A percentile compares a stretch with the other conserved stretches of the same genome.
phyloP scores from a whole-genome alignment of 352 stramenopile genomes.

The Globisporangium recalcitrans region DNA sequence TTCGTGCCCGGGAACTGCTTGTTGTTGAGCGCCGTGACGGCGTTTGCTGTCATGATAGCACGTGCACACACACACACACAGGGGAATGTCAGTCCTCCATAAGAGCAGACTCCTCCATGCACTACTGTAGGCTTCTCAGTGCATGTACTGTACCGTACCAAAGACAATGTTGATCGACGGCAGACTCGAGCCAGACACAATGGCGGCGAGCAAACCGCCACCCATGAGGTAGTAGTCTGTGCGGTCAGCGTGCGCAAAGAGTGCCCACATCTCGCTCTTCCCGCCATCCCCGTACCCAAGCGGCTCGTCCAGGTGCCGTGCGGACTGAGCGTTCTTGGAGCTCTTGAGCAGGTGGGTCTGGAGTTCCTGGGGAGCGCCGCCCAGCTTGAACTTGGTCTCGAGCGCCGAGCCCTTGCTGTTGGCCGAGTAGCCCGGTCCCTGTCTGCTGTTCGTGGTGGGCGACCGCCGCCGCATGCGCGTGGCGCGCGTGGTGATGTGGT shows the following conservation, averaged over 20 bases:
- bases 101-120: not conserved
- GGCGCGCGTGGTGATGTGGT: constrained; percentile 1
- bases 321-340: not conserved
- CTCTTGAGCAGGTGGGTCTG: constrained; percentile 15
- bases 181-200: constrained; percentile 19
- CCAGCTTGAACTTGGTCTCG: constrained; percentile 2
- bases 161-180: constrained; percentile 22
- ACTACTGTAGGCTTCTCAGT: no score
- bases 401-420: constrained; percentile 9
- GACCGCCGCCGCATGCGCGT: constrained; percentile 8
- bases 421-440: constrained; percentile 1
- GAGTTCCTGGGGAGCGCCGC: not conserved
- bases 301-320: no score
- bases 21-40: constrained; percentile 22
- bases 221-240: constrained; percentile 21
- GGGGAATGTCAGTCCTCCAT: no score
- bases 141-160: not conserved
- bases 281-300: no score
- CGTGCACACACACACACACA: no score
- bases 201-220: constrained; percentile 14
- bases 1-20: constrained; percentile 14
- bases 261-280: constrained; percentile 12
- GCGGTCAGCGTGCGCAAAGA: constrained; percentile 21
- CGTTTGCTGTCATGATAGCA: constrained; percentile 5
- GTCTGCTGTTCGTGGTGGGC: not conserved